Percentiles rank a stretch among this genome's conserved stretches.
Conservation (phyloP, 371 early-diverging fungal genomes). For the Zychaea mexicana region DNA sequence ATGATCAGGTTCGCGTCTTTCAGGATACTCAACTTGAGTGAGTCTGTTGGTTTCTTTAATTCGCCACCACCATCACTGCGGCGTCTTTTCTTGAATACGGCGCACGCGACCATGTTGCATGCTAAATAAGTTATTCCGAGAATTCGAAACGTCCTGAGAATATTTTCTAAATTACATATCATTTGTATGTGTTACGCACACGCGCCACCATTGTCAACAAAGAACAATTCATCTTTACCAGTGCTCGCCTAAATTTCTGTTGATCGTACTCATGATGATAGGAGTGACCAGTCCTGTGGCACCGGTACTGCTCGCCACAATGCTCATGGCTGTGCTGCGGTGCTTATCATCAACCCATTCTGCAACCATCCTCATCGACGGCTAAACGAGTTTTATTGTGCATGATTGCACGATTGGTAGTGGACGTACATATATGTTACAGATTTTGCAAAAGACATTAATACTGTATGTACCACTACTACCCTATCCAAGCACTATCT, state of each 20-base stretch:
- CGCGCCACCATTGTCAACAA: background rate
- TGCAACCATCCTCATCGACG: conserved; percentile 4
- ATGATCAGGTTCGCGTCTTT: conserved; percentile 5
- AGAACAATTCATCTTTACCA: background rate
- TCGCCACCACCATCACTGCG: background rate
- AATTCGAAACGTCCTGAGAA: conserved; percentile 3
- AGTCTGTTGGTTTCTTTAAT: background rate
- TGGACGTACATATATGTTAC: too few species aligned
- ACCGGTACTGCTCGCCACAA: background rate
- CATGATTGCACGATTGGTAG: too few species aligned
- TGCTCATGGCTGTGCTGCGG: conserved; percentile 1
- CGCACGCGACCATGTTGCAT: conserved; percentile 8
- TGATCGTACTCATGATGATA: conserved; percentile 12
- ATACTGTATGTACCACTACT: background rate
- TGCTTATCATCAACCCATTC: conserved; percentile 13
- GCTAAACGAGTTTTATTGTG: too few species aligned
- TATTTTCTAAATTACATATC: background rate
- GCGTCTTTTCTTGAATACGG: conserved; percentile 3
- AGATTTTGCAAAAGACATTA: too few species aligned
- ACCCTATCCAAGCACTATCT: background rate
- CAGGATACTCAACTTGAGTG: conserved; percentile 2
- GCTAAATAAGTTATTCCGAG: conserved; percentile 9
- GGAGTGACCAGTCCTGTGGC: conserved; percentile 10
- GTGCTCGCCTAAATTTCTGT: conserved; percentile 1
- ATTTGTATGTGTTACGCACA: background rate